These are phyloP conservation scores for Colletotrichum sublineola DNA, from an alignment of 2,329 filamentous ascomycete genomes.

Conservation along the genomic window DNA sequence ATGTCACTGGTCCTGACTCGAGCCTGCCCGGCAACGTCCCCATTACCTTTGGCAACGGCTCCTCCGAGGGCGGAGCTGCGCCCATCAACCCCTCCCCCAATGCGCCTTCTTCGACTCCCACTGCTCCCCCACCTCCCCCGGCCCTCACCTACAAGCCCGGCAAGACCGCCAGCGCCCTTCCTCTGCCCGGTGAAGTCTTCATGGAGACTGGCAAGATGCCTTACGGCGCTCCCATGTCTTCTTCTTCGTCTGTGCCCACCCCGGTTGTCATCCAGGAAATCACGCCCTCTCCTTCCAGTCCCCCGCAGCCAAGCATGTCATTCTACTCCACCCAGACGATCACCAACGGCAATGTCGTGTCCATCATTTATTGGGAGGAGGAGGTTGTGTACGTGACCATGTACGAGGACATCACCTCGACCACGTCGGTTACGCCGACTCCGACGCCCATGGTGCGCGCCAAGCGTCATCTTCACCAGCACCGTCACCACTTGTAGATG, in stretches of 20 bases:
- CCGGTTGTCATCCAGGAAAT: constrained; percentile 46
- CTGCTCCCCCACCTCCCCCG: constrained; percentile 47
- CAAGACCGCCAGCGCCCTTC: constrained; percentile 49
- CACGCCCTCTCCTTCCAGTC: constrained; percentile 44
- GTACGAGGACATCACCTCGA: constrained; percentile 56
- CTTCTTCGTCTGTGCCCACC: constrained; percentile 19
- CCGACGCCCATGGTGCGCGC: constrained; percentile 42
- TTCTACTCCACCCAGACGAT: constrained; percentile 66
- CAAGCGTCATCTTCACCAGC: constrained; percentile 56
- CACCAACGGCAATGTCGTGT: constrained; percentile 64
- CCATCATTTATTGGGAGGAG: constrained; percentile 70
- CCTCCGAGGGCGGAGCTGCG: constrained; percentile 36
- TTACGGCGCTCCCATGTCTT: constrained; percentile 33
- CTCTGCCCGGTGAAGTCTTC: constrained; percentile 60
- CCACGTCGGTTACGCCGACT: constrained; percentile 55
- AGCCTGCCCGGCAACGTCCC: constrained; percentile 75
- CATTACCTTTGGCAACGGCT: constrained; percentile 54
- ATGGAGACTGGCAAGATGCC: constrained; percentile 48
- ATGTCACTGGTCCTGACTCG: constrained; percentile 67
- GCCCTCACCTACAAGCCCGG: constrained; percentile 55
- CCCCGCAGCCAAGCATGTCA: constrained; percentile 44
- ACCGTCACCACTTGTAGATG: constrained; percentile 50
- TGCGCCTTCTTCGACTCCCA: constrained; percentile 14
- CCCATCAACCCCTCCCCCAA: constrained; percentile 33
- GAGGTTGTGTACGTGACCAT: constrained; percentile 67